Evolutionary conservation across 176 grass and related monocot genomes (phyloP), one percentile per base, ranked within the genome.

Genomic region (Zea mays): DNA sequence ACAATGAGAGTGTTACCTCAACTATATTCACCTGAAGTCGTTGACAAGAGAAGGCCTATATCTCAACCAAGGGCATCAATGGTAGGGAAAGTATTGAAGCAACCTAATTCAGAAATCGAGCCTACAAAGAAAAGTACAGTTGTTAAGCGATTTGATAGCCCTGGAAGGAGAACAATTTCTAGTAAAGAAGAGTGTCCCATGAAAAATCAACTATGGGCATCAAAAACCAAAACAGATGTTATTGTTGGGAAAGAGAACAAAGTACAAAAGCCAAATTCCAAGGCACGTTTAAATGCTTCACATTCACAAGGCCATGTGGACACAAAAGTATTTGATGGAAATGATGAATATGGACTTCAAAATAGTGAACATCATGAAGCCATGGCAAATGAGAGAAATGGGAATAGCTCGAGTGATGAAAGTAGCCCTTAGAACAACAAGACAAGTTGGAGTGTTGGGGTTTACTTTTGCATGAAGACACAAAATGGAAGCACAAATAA

Each of bases 221-320:
- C 47, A 55, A 84, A 73, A 79, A 77, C 62, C 35, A 90, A 84
- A 77, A 69, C 66, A 17, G 40, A 21, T 5, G 20, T 61, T 46
- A 79, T 83, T 65, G 51, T 45, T 48, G 88, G 79, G 19, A 93
- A 93, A 65, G 88, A 93, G 60, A 93, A 93, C 81, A 80, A 79
- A 64, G 75, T 81, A 50, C 85, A 81, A 40, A 83, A 69, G 43
- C 73, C 72, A 34, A 85, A 81, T 59, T 66, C 50, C 17, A 85
- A 75, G 76, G 45, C 47, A 44, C 41, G 44, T 82, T 19, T 48
- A 5, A 59, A 44, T 35, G 57, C 3, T 62, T 67, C 86, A 39
- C 43, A 44, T 46, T 63, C 13, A 41, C 45, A 76, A 69, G 78
- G 8, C 51, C 46, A 75, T 9, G 58, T 1, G 5, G 65, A 63